Conservation (phyloP, 768 basidiomycete species). For the Tremella yokohamensis region DNA sequence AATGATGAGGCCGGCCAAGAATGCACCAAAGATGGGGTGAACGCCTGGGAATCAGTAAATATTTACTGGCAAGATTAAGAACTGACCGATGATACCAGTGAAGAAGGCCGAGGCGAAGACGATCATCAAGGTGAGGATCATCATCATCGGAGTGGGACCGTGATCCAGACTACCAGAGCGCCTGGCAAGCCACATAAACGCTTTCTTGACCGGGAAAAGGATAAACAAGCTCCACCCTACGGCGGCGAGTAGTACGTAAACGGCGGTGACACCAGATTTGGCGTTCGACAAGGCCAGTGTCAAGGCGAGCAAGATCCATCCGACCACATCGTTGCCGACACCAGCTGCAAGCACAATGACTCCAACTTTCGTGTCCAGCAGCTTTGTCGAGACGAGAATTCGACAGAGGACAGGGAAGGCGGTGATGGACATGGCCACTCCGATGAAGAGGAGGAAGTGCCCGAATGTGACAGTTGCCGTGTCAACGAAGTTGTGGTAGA, state of each 20-base stretch:
- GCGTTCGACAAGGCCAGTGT: slow-evolving; percentile 82
- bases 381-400: slow-evolving; percentile 75
- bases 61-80: background rate
- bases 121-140: slow-evolving; percentile 72
- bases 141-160: slow-evolving; percentile 71
- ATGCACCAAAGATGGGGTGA: slow-evolving; percentile 66
- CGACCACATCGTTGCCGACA: slow-evolving; percentile 73
- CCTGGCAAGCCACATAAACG: slow-evolving; percentile 64
- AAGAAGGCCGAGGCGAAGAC: slow-evolving; percentile 74
- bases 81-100: slow-evolving; percentile 71
- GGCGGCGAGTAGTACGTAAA: slow-evolving; percentile 71
- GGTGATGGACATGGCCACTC: slow-evolving; percentile 68
- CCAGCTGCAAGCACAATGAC: slow-evolving; percentile 77
- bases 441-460: slow-evolving; percentile 79
- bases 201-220: slow-evolving; percentile 63
- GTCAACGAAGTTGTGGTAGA: slow-evolving; percentile 66
- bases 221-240: slow-evolving; percentile 67
- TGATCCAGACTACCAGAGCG: slow-evolving; percentile 69
- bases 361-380: slow-evolving; percentile 81
- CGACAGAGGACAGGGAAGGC: slow-evolving; percentile 60
- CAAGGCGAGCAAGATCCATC: slow-evolving; percentile 79
- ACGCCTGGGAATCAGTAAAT: slow-evolving; percentile 27
- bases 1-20: slow-evolving; percentile 74
- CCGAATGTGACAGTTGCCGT: slow-evolving; percentile 62
- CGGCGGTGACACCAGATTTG: slow-evolving; percentile 65